These are phyloP conservation scores for Porpolomopsis calyptriformis DNA, from an alignment of 768 basidiomycete species.

Conservation along the genomic window DNA sequence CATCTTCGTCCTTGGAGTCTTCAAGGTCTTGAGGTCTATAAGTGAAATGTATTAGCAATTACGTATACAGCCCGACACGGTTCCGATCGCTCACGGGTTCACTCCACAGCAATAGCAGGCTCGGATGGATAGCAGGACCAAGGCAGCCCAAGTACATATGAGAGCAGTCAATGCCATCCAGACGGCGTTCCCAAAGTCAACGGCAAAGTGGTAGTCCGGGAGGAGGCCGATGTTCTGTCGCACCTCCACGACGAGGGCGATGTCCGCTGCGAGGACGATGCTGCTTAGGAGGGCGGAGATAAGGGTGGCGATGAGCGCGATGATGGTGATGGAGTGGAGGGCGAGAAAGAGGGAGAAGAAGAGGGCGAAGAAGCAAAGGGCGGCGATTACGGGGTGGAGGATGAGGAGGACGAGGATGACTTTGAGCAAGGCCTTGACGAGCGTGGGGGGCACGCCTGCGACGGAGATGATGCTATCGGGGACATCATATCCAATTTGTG, in stretches of 20 bases:
- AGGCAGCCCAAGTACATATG: constrained; percentile 46
- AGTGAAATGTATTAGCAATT: too few relatives aligned
- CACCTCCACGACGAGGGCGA: constrained; percentile 49
- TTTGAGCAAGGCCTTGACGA: constrained; percentile 39
- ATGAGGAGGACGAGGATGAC: constrained; percentile 46
- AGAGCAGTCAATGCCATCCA: constrained; percentile 61
- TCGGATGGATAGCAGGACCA: constrained; percentile 50
- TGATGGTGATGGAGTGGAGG: constrained; percentile 43
- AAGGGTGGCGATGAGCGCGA: constrained; percentile 48
- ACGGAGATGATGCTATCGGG: constrained; percentile 32
- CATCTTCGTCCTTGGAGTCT: too few relatives aligned
- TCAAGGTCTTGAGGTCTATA: too few relatives aligned
- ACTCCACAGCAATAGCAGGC: constrained; percentile 63
- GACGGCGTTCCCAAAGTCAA: constrained; percentile 54
- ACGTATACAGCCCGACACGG: too few relatives aligned
- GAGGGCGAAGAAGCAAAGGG: constrained; percentile 43
- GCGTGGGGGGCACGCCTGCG: constrained; percentile 33
- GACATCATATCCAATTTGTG: constrained; percentile 60
- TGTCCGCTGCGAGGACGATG: constrained; percentile 49
- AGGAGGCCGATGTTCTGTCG: constrained; percentile 31
- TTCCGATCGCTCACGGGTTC: too few relatives aligned
- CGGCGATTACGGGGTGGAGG: constrained; percentile 59
- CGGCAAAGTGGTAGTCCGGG: constrained; percentile 30
- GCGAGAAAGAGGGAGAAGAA: constrained; percentile 48
- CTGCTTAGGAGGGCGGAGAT: constrained; percentile 44